Evolutionary conservation across 2,329 filamentous ascomycete genomes (phyloP).

Genomic region (Fusarium caatingaense): DNA sequence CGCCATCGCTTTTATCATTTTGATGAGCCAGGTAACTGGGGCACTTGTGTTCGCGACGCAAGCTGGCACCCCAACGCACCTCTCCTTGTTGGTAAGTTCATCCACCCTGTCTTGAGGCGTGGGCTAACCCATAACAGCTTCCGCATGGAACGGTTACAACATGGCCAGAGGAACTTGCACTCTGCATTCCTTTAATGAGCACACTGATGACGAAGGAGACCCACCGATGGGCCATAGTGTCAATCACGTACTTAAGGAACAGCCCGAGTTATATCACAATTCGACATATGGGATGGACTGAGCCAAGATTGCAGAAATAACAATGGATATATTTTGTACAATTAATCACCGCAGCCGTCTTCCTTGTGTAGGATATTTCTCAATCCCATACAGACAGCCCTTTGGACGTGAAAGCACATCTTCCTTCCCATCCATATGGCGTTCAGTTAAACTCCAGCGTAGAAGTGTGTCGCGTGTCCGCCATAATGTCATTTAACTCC

Average conservation of each 20-base stretch:
- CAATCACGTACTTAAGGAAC: conserved; percentile 66
- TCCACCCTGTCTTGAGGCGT: background rate
- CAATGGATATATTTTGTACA: conserved; percentile 45
- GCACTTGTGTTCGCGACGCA: conserved; percentile 85
- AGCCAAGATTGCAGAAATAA: conserved; percentile 30
- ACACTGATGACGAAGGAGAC: conserved; percentile 71
- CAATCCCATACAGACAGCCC: conserved; percentile 13
- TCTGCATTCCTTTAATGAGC: conserved; percentile 81
- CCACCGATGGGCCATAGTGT: conserved; percentile 67
- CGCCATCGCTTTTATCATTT: conserved; percentile 67
- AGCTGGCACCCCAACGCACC: conserved; percentile 91
- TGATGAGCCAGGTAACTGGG: conserved; percentile 71
- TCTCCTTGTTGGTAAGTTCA: conserved; percentile 72
- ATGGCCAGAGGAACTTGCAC: conserved; percentile 80
- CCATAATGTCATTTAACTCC: conserved; percentile 46
- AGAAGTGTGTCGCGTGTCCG: conserved; percentile 42
- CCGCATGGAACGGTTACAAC: conserved; percentile 83
- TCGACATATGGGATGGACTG: conserved; percentile 34
- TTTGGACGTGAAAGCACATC: conserved; percentile 26
- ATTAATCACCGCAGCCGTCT: conserved; percentile 31
- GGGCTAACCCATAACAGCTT: conserved; percentile 64
- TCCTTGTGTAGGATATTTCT: conserved; percentile 15
- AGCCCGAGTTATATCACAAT: conserved; percentile 44
- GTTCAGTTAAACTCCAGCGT: conserved; percentile 35
- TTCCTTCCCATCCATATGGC: conserved; percentile 24